A percentile compares a stretch with the other conserved stretches of the same genome.
These are phyloP conservation scores for Trichosporon asahii DNA, from an alignment of 1,284 basidiomycete species.

Conservation along the genomic window DNA sequence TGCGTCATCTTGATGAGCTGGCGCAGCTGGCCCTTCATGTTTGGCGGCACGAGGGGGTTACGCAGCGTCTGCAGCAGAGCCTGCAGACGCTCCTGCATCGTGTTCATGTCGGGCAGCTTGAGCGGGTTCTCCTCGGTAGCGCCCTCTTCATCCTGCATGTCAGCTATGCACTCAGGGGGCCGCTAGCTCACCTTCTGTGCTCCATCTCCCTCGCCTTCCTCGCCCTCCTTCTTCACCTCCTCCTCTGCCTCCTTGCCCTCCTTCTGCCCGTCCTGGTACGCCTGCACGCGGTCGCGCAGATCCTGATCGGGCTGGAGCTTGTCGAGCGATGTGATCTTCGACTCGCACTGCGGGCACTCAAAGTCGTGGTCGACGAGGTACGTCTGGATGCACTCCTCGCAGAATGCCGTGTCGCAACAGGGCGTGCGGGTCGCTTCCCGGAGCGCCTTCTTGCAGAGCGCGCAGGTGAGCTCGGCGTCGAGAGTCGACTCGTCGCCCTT, in stretches of 20 bases:
- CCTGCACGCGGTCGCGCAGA: conserved; percentile 67
- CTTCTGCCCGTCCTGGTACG: conserved; percentile 78
- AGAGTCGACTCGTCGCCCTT: conserved; percentile 71
- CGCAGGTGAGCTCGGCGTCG: conserved; percentile 73
- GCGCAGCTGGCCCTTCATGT: conserved; percentile 27
- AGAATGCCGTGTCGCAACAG: conserved; percentile 83
- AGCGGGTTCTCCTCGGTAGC: neutral
- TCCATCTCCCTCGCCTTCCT: conserved; percentile 46
- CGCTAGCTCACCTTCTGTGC: conserved; percentile 27
- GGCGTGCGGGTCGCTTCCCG: conserved; percentile 86
- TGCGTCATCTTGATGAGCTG: conserved; percentile 39
- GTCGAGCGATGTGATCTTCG: conserved; percentile 79
- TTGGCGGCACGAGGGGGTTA: conserved; percentile 32
- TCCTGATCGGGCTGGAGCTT: conserved; percentile 74
- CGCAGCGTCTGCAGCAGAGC: conserved; percentile 40
- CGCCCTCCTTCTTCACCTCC: conserved; percentile 34
- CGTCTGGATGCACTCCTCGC: conserved; percentile 91
- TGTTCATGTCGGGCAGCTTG: conserved; percentile 26
- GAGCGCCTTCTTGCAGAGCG: conserved; percentile 83
- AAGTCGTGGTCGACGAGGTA: conserved; percentile 89
- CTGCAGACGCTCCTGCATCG: conserved; percentile 21
- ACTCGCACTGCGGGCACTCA: conserved; percentile 79
- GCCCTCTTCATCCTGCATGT: conserved; percentile 12
- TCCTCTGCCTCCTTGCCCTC: conserved; percentile 58
- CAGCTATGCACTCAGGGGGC: neutral